A percentile compares a stretch with the other conserved stretches of the same genome.
These are phyloP conservation scores for Glycyrrhiza uralensis DNA, from an alignment of 306 rosid species.

Conservation along the genomic window DNA sequence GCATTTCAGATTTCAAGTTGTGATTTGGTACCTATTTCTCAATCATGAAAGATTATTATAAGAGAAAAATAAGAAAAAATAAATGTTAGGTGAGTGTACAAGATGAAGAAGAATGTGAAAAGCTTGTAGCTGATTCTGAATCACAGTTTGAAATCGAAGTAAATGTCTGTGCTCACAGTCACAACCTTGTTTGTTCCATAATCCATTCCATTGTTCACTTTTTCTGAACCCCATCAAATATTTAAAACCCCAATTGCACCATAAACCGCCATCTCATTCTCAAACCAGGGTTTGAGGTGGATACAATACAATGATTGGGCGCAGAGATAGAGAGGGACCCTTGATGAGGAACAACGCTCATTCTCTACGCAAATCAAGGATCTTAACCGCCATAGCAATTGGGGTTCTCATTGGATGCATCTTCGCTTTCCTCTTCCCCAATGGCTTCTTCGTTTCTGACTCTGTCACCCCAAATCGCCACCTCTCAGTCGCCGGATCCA, in stretches of 20 bases:
- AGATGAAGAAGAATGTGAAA: no score
- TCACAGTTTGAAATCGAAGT: no score
- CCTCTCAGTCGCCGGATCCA: constrained; percentile 36
- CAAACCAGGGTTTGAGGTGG: constrained; percentile 9
- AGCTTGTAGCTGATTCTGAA: no score
- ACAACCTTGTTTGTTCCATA: no score
- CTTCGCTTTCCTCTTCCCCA: constrained; percentile 63
- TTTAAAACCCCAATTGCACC: background rate
- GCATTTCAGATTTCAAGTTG: background rate
- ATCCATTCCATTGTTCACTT: background rate
- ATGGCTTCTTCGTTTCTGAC: constrained; percentile 46
- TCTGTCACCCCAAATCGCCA: constrained; percentile 29
- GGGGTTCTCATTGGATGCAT: constrained; percentile 69
- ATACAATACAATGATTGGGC: constrained; percentile 45
- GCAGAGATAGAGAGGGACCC: constrained; percentile 71
- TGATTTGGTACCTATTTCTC: background rate
- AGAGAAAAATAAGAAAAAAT: no score
- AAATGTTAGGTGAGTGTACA: no score
- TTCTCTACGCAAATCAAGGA: constrained; percentile 46
- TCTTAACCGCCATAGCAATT: constrained; percentile 50
- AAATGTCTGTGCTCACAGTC: no score
- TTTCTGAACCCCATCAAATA: background rate
- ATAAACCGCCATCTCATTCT: background rate
- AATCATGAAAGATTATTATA: no score
- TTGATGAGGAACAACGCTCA: constrained; percentile 49